These are phyloP conservation scores for Gastrodia elata DNA, from an alignment of 106 monocot species.

Conservation along the genomic window DNA sequence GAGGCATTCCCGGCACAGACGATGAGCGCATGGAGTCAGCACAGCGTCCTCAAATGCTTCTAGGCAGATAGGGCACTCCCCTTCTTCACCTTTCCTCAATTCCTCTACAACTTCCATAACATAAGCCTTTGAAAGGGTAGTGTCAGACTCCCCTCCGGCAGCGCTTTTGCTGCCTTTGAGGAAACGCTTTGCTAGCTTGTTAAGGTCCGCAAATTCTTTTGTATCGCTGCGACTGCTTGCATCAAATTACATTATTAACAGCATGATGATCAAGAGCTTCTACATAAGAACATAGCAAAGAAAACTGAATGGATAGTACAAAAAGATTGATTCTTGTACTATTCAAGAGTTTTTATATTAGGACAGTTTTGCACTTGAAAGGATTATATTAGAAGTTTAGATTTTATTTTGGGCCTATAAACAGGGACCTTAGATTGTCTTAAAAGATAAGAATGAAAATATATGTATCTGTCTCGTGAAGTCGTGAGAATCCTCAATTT, in stretches of 20 bases:
- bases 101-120: slow-evolving; percentile 76
- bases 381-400: no score
- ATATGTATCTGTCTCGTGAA: no score
- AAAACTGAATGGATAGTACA: no score
- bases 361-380: no score
- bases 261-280: background rate
- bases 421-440: no score
- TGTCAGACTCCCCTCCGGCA: slow-evolving; percentile 22
- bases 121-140: slow-evolving; percentile 61
- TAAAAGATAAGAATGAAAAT: no score
- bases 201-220: slow-evolving; percentile 72
- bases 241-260: slow-evolving; percentile 8
- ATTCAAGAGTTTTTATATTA: no score
- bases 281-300: background rate
- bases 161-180: slow-evolving; percentile 38
- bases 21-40: slow-evolving; percentile 89
- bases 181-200: slow-evolving; percentile 81
- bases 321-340: no score
- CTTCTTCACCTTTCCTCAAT: slow-evolving; percentile 61
- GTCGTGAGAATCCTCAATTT: no score
- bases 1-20: slow-evolving; percentile 85
- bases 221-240: slow-evolving; percentile 79
- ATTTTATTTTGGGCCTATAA: no score
- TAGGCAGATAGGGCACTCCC: slow-evolving; percentile 91
- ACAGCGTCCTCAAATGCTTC: slow-evolving; percentile 98